Percentiles rank a stretch among this genome's conserved stretches.
phyloP scores from a whole-genome alignment of 2,329 filamentous ascomycete species.

The Talaromyces rugulosus region DNA sequence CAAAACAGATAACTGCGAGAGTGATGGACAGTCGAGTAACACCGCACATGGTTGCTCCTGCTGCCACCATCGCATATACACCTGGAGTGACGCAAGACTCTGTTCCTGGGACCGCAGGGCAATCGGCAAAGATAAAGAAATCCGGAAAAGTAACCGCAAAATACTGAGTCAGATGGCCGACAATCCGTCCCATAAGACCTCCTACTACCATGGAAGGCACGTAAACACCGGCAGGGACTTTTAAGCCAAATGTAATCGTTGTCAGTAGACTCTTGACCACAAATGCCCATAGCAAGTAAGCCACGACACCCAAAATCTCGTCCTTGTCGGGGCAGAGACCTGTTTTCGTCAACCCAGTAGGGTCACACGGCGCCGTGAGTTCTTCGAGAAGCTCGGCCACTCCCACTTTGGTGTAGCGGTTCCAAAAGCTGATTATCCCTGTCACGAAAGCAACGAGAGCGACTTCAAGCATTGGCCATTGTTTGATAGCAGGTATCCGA shows the following conservation, averaged over 20 bases:
- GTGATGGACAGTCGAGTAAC: conserved; percentile 92
- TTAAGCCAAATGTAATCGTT: conserved; percentile 89
- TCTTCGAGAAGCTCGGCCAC: conserved; percentile 90
- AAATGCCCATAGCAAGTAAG: conserved; percentile 70
- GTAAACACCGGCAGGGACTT: conserved; percentile 94
- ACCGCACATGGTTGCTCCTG: conserved; percentile 96
- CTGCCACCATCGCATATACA: conserved; percentile 92
- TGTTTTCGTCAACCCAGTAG: conserved; percentile 60
- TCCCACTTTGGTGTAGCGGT: conserved; percentile 78
- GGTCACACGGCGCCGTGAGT: conserved; percentile 78
- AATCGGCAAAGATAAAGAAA: conserved; percentile 69
- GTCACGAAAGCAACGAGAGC: conserved; percentile 81
- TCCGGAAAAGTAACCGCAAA: conserved; percentile 69
- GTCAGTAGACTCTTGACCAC: conserved; percentile 87
- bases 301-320: conserved; percentile 73
- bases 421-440: conserved; percentile 88
- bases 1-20: conserved; percentile 89
- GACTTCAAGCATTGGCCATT: conserved; percentile 80
- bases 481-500: conserved; percentile 73
- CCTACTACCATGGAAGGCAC: conserved; percentile 98
- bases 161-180: conserved; percentile 83
- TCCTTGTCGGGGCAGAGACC: conserved; percentile 73
- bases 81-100: conserved; percentile 89
- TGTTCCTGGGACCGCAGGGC: conserved; percentile 61
- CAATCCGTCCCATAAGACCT: conserved; percentile 80